A percentile compares a stretch with the other conserved stretches of the same genome.
These are phyloP conservation scores for Podaxis sp. DNA, from an alignment of 768 basidiomycete genomes.

Conservation along the genomic window DNA sequence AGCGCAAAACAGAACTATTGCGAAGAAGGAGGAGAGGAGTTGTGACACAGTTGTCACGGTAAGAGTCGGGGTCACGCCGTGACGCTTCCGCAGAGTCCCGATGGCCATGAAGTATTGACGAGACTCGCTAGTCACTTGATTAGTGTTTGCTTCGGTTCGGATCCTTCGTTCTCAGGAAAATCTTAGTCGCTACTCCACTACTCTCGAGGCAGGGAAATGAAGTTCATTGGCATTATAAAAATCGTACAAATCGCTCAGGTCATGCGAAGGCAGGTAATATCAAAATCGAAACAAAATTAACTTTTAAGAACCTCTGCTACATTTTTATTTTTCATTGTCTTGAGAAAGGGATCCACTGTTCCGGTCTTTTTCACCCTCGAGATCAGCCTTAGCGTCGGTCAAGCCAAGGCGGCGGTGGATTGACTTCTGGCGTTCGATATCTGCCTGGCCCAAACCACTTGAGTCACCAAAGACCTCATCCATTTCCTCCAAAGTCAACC, in stretches of 20 bases:
- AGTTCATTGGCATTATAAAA: slow-evolving; percentile 3
- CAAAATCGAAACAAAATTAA: neutral
- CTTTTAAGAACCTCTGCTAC: neutral
- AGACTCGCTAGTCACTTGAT: too few species aligned
- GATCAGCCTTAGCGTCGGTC: slow-evolving; percentile 16
- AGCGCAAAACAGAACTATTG: slow-evolving; percentile 13
- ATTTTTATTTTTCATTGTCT: slow-evolving; percentile 5
- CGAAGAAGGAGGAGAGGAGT: slow-evolving; percentile 19
- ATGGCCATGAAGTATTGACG: neutral
- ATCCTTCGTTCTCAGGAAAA: neutral
- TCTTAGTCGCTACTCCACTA: neutral
- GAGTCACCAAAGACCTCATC: slow-evolving; percentile 71
- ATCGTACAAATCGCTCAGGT: neutral
- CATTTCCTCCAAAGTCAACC: slow-evolving; percentile 74
- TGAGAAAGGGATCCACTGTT: slow-evolving; percentile 15
- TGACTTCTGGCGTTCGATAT: slow-evolving; percentile 42
- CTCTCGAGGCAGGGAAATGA: neutral
- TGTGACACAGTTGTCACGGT: slow-evolving; percentile 20
- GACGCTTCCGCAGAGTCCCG: slow-evolving; percentile 32
- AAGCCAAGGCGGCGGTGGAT: slow-evolving; percentile 70
- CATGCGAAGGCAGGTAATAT: neutral
- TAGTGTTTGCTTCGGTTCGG: neutral
- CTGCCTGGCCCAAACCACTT: slow-evolving; percentile 51
- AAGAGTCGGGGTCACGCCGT: slow-evolving; percentile 20
- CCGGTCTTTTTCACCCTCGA: slow-evolving; percentile 22